Conservation (phyloP, 169 alveolate species). For the Perkinsus marinus region DNA sequence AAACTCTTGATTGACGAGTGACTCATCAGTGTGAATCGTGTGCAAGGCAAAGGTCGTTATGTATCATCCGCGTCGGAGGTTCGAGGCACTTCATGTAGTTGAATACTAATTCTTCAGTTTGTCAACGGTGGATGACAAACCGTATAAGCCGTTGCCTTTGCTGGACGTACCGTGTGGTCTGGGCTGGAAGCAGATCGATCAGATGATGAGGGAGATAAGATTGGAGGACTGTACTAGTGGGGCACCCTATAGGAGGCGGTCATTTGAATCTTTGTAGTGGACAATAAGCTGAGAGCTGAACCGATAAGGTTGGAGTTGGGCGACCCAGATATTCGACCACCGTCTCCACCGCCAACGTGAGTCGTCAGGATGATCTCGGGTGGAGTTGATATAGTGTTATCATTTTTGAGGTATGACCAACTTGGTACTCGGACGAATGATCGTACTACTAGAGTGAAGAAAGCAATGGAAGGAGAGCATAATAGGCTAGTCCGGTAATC, state of each 20-base stretch:
- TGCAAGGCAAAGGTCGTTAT: too few species aligned
- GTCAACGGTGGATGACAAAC: conserved; percentile 7
- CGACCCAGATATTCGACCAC: conserved; percentile 75
- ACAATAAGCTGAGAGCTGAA: background rate
- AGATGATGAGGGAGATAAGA: conserved; percentile 56
- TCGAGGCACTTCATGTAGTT: too few species aligned
- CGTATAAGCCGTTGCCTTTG: conserved; percentile 57
- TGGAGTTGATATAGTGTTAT: too few species aligned
- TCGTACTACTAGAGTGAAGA: conserved; percentile 38
- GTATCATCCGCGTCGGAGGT: too few species aligned
- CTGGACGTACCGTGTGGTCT: conserved; percentile 66
- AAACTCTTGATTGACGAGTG: too few species aligned
- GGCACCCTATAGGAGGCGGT: background rate
- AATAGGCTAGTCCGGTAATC: conserved; percentile 54
- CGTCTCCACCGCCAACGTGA: conserved; percentile 75
- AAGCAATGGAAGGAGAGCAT: conserved; percentile 66
- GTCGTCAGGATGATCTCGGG: too few species aligned
- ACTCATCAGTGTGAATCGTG: too few species aligned
- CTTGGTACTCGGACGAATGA: background rate
- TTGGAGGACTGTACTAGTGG: conserved; percentile 35
- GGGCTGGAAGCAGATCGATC: conserved; percentile 59
- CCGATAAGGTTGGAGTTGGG: conserved; percentile 48
- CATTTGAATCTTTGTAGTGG: conserved; percentile 32
- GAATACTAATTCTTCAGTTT: background rate
- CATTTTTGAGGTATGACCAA: background rate